phyloP scores from a whole-genome alignment of 2,329 filamentous ascomycete genomes.

The Tolypocladium ophioglossoides region DNA sequence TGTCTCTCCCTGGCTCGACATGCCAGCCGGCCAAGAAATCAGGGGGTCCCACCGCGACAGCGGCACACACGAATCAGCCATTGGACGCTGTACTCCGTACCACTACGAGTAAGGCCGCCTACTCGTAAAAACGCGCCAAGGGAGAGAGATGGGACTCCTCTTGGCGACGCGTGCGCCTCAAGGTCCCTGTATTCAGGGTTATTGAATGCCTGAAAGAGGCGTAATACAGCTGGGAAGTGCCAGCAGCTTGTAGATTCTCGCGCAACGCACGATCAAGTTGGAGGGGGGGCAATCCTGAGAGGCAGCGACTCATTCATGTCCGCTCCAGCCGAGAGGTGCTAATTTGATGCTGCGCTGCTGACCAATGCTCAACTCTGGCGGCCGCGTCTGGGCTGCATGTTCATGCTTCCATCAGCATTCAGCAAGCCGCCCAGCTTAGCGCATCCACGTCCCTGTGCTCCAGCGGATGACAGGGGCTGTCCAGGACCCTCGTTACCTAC shows the following conservation, averaged over 20 bases:
- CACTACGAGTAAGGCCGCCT: background rate
- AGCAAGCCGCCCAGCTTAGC: background rate
- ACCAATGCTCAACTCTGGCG: background rate
- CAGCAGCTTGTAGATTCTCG: background rate
- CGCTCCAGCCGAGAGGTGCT: background rate
- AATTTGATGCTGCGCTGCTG: background rate
- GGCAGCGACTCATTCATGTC: background rate
- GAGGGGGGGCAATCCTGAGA: background rate
- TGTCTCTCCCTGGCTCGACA: background rate
- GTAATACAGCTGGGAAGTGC: background rate
- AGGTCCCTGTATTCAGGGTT: background rate
- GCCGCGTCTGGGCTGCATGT: background rate
- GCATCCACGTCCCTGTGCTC: background rate
- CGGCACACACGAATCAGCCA: background rate
- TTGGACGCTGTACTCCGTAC: background rate
- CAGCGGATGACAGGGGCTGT: background rate
- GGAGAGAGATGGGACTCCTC: background rate
- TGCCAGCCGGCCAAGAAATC: background rate
- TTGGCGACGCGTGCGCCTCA: background rate
- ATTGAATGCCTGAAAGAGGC: background rate
- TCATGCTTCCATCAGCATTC: background rate
- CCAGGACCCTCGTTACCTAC: too few relatives aligned
- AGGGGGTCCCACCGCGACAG: background rate
- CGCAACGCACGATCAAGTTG: background rate
- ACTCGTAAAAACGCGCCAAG: background rate